Evolutionary conservation across 495 filamentous ascomycete genomes (phyloP).

Genomic region (Pseudevernia furfuracea): DNA sequence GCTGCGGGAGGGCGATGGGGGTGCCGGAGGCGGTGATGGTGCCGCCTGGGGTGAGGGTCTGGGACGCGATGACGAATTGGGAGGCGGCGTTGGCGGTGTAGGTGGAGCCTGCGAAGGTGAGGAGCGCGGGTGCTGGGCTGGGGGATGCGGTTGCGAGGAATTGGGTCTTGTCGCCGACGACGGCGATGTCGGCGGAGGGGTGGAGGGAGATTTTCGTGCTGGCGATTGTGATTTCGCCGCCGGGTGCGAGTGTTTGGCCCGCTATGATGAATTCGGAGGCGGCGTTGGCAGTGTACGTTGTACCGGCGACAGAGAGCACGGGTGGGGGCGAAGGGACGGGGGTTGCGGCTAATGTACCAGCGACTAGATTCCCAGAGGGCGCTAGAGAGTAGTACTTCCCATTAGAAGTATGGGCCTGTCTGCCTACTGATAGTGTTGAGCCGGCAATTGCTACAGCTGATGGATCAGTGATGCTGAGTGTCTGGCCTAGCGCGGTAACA

Average conservation of each 20-base stretch:
- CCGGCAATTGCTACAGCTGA: slow-evolving; percentile 14
- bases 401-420: slow-evolving; percentile 2
- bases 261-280: slow-evolving; percentile 8
- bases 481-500: slow-evolving; percentile 8
- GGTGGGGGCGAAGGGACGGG: background rate
- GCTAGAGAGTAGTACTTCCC: slow-evolving; percentile 20
- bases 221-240: slow-evolving; percentile 1
- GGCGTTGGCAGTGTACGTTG: slow-evolving; percentile 9
- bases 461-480: slow-evolving; percentile 7
- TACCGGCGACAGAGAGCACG: slow-evolving; percentile 4
- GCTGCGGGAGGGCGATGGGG: slow-evolving; percentile 1
- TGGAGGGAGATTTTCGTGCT: slow-evolving; percentile 1
- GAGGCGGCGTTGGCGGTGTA: slow-evolving; percentile 14
- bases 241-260: slow-evolving; percentile 13
- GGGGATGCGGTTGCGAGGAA: background rate
- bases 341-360: slow-evolving; percentile 9
- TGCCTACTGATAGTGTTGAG: slow-evolving; percentile 12
- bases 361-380: slow-evolving; percentile 12
- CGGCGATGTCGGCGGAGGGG: background rate
- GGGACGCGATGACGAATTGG: slow-evolving; percentile 6
- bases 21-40: slow-evolving; percentile 16
- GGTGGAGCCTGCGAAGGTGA: slow-evolving; percentile 6
- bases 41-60: slow-evolving; percentile 9
- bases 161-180: background rate
- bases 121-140: background rate